Evolutionary conservation across 306 rosid species (phyloP), one percentile per base, ranked within the genome.

Genomic region (Corylus americana): DNA sequence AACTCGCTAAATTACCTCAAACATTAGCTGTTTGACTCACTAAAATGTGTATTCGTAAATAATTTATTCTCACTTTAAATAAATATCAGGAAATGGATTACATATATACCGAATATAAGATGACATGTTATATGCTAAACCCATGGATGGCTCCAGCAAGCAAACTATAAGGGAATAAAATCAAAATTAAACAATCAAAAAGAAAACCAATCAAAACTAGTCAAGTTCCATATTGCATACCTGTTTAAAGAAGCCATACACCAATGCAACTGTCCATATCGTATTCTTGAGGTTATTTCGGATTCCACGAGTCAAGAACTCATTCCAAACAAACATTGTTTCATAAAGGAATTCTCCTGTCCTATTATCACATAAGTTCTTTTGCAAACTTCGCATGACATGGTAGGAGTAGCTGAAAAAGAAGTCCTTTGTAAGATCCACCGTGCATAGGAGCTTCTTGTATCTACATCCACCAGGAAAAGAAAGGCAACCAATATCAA

Each of bases 371-470:
- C 87, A 81, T 55, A 93, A 78, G 85, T 96, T 96, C 89, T 87
- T 89, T 88, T 96, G 99, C 75, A 96, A 90, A 86, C 99, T 87
- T 81, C 74, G 86, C 99, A 96, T 96, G 73, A 96, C 82, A 84
- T 90, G 84, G 87, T 96, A 96, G 53, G 99, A 90, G 91, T 96
- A 93, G 96, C 99, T 96, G 89, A 87, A 96, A 90, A 90, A 90
- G 99, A 96, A 96, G 94, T 96, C 99, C 94, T 90, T 93, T 9
- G 93, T 88, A 81, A 96, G 98, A 79, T 96, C 99, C 98, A 96
- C 87, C 80, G 96, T 88, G 96, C 97, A 88, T 83, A 96, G 92
- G 84, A 91, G 96, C 97, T 88, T 96, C 99, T 96, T 96, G 98
- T 96, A 96, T 96, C 99, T 96, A 93, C 80, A 74, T 79, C 87